phyloP scores from a whole-genome alignment of 495 filamentous ascomycete species.

The Penicillium paradoxum region DNA sequence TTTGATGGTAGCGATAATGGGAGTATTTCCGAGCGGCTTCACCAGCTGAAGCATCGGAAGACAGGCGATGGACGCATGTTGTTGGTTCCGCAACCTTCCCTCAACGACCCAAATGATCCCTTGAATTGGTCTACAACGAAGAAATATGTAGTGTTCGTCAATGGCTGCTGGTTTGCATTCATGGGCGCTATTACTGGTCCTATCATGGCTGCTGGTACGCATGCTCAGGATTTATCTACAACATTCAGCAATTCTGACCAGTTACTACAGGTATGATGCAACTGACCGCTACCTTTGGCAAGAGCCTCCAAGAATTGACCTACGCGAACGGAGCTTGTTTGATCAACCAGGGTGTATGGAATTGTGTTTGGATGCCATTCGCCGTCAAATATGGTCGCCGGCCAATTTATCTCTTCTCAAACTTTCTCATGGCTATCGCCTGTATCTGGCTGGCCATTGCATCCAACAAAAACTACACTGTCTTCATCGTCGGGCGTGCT shows the following conservation, averaged over 20 bases:
- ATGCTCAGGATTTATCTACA: not conserved
- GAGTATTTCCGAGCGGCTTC: slow-evolving; percentile 1
- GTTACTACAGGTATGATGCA: slow-evolving; percentile 20
- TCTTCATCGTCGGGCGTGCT: slow-evolving; percentile 41
- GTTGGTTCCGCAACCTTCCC: slow-evolving; percentile 19
- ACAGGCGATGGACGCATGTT: slow-evolving; percentile 8
- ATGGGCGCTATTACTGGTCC: slow-evolving; percentile 51
- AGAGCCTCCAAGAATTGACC: slow-evolving; percentile 27
- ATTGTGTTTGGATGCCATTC: slow-evolving; percentile 51
- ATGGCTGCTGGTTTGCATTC: slow-evolving; percentile 36
- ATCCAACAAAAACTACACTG: slow-evolving; percentile 29
- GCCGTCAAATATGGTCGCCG: slow-evolving; percentile 51
- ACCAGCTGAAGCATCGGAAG: slow-evolving; percentile 9
- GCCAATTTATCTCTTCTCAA: slow-evolving; percentile 39
- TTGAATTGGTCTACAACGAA: slow-evolving; percentile 21
- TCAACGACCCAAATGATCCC: slow-evolving; percentile 22
- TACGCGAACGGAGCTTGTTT: slow-evolving; percentile 11
- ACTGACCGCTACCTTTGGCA: slow-evolving; percentile 40
- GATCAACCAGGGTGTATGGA: slow-evolving; percentile 39
- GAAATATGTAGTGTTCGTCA: slow-evolving; percentile 4
- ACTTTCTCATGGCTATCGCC: slow-evolving; percentile 27
- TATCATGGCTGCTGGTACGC: slow-evolving; percentile 37
- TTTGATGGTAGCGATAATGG: slow-evolving; percentile 4
- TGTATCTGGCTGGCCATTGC: slow-evolving; percentile 44
- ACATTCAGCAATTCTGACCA: not conserved